Base-by-base conservation (phyloP, 495 filamentous ascomycete genomes). In the Penicillium dipodomyicola region DNA sequence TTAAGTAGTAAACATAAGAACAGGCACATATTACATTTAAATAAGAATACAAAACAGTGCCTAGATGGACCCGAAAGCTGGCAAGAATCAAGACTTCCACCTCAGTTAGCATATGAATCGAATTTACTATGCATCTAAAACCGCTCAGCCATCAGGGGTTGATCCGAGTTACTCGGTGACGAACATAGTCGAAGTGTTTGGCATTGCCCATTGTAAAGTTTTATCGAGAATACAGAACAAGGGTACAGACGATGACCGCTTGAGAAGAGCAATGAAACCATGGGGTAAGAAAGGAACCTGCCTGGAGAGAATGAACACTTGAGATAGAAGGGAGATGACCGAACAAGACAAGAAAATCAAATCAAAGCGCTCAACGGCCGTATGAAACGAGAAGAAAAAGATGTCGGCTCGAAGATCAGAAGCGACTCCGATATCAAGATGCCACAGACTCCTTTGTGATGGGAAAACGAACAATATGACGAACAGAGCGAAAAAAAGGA, bases 361-460 rank as follows among this genome's bases (percentile, higher is more conserved):
- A 63, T 35, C 57, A 63, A 54, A 65, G 63, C 65, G 65, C 63
- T 65, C 60, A 63, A 52, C 54, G 29, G 64, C 45, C 35, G 48
- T 39, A 41, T 49, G 40, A 51, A 48, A 54, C 39, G 54, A 57
- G 46, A 52, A 56, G 33, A 25, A 61, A 30, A 52, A 33, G 58
- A 37, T 52, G 58, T 22, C 57, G 56, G 49, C 59, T 67, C 57
- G 44, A 56, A 22, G 47, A 54, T 35, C 47, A 42, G 20, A 14
- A 54, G 56, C 57, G 23, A 52, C 57, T 54, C 50, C 54, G 51
- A 65, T 55, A 57, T 50, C 51, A 58, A 65, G 55, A 68, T 68
- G 65, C 63, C 63, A 55, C 57, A 44, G 60, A 68, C 65, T 68
- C 65, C 65, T 64, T 45, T 68, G 55, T 56, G 64, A 60, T 64